phyloP scores from a whole-genome alignment of 805 yeast genomes.

The Saccharomyces jurei region DNA sequence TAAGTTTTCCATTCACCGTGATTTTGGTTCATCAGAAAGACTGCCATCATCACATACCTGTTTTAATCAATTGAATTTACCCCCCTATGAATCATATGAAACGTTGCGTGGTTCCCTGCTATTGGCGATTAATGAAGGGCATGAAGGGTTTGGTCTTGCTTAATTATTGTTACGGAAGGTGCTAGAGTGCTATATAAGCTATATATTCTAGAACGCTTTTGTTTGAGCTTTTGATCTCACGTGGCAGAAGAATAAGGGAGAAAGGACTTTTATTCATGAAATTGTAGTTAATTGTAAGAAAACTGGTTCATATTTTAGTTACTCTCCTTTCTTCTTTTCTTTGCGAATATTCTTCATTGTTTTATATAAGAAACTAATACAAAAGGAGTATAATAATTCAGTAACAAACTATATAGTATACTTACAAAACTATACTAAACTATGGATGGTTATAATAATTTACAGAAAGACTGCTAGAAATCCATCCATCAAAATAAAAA shows the following conservation, averaged over 20 bases:
- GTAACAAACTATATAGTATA: not conserved
- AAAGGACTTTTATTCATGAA: not conserved
- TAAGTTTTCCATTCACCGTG: constrained; percentile 83
- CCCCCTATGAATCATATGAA: constrained; percentile 86
- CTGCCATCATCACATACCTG: constrained; percentile 96
- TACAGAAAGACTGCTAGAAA: not conserved
- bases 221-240: not conserved
- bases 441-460: not conserved
- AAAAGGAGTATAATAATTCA: not conserved
- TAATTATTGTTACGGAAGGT: constrained; percentile 3
- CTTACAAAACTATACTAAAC: not conserved
- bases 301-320: too few species aligned
- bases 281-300: too few species aligned
- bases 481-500: not conserved
- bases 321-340: not conserved
- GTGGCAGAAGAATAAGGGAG: not conserved
- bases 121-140: constrained; percentile 87
- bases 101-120: constrained; percentile 71
- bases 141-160: constrained; percentile 79
- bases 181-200: not conserved
- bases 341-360: too few species aligned
- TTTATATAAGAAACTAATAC: too few species aligned
- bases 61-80: constrained; percentile 89
- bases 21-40: constrained; percentile 75
- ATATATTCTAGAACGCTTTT: not conserved